phyloP scores from a whole-genome alignment of 345 rosid genomes.

The Eucalyptus pauciflora region DNA sequence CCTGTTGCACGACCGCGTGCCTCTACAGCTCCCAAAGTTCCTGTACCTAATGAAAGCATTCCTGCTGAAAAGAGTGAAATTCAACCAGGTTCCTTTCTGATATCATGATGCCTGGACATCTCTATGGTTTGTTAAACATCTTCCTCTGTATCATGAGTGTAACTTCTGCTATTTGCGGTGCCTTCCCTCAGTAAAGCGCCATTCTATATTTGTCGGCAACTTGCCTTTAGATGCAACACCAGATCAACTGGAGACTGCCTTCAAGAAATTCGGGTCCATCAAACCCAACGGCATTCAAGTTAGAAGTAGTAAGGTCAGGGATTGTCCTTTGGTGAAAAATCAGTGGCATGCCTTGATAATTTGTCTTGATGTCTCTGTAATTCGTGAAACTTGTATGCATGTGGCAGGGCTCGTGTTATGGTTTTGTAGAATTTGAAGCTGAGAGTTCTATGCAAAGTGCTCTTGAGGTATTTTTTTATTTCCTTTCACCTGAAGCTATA shows the following conservation, averaged over 20 bases:
- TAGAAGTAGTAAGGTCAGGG: conserved; percentile 47
- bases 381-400: neutral
- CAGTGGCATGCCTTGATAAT: neutral
- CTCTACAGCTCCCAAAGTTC: conserved; percentile 2
- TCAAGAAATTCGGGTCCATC: conserved; percentile 40
- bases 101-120: neutral
- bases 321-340: neutral
- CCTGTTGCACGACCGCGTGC: conserved; percentile 3
- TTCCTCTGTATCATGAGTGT: neutral
- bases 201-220: conserved; percentile 54
- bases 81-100: conserved; percentile 13
- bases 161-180: neutral
- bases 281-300: conserved; percentile 51
- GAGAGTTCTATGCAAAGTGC: conserved; percentile 52
- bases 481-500: neutral
- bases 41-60: conserved; percentile 5
- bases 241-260: conserved; percentile 21
- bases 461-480: conserved; percentile 28
- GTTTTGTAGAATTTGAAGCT: conserved; percentile 75
- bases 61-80: conserved; percentile 15
- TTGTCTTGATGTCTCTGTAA: neutral
- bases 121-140: neutral
- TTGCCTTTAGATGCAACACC: conserved; percentile 47
- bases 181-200: conserved; percentile 29
- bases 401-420: conserved; percentile 43